Evolutionary conservation across 805 yeast species (phyloP), one percentile per base, ranked within the genome.

Genomic region (Teunomyces barrocoloradensis): DNA sequence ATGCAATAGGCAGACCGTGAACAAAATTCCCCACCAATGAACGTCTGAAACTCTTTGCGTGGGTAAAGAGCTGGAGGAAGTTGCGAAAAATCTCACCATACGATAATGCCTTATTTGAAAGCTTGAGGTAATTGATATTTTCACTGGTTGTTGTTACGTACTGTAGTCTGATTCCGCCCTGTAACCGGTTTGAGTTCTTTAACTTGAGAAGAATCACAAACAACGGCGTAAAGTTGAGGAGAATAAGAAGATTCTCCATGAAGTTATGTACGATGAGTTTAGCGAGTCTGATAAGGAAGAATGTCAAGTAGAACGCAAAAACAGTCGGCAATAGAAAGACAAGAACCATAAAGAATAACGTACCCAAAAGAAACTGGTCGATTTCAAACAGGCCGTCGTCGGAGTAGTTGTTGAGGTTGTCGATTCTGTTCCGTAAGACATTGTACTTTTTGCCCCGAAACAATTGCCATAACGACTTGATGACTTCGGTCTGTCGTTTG

Each of bases 381-480:
- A 92, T 70, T 50, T 87, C 92, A 63, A 87, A 92, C 27, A 58
- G 58, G 9, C 60, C 58, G 3, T 43, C 50, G 5, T 47, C 39
- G 5, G 53, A 49, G 39, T 65, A 59, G 45, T 57, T 62, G 61
- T 85, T 81, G 52, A 90, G 82, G 21, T 84, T 81, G 63, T 94
- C 99, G 28, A 90, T 82, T 71, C 99, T 82, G 46, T 87, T 76
- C 54, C 98, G 78, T 57, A 94, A 69, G 3, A 85, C 82, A 59
- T 94, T 94, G 55, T 82, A 85, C 64, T 91, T 90, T 64, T 86
- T 87, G 1, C 99, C 99, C 47, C 92, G 77, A 57, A 94, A 92
- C 37, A 95, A 71, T 53, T 89, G 84, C 66, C 88, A 87, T 46
- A 94, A 72, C 10, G 97, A 88, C 43, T 73, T 71, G 50, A 94